A percentile compares a stretch with the other conserved stretches of the same genome.
These are phyloP conservation scores for Cordyceps cateniannulata DNA, from an alignment of 2,329 filamentous ascomycete genomes.

Conservation along the genomic window DNA sequence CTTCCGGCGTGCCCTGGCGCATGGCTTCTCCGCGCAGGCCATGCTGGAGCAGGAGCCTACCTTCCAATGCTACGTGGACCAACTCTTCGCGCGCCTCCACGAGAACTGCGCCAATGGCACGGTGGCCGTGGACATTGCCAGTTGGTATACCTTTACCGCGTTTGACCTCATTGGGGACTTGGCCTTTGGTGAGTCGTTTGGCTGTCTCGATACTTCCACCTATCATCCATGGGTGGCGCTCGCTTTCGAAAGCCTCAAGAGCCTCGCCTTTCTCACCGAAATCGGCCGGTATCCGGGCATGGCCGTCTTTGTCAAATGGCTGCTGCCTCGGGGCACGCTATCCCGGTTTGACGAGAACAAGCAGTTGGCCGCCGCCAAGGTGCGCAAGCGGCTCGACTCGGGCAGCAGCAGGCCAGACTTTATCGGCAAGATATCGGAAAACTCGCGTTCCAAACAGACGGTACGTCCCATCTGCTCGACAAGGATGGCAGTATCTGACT, in stretches of 20 bases:
- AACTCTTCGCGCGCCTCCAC: not conserved
- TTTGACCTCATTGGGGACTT: conserved; percentile 32
- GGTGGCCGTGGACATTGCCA: not conserved
- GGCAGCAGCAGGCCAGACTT: not conserved
- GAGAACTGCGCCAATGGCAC: not conserved
- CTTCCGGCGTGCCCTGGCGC: not conserved
- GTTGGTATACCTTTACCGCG: conserved; percentile 14
- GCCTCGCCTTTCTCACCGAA: not conserved
- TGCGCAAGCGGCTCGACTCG: not conserved
- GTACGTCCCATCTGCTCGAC: not conserved
- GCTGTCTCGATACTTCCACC: conserved; percentile 19
- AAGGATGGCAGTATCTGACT: not conserved
- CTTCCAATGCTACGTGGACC: not conserved
- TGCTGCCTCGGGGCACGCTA: not conserved
- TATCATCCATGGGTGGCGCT: conserved; percentile 9
- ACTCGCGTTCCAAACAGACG: not conserved
- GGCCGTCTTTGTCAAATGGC: not conserved
- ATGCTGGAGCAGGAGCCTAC: not conserved
- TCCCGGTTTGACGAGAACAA: not conserved
- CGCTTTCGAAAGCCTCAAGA: not conserved
- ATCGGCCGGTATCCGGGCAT: not conserved
- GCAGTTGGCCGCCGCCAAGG: not conserved
- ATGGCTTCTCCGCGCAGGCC: not conserved
- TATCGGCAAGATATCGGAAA: not conserved
- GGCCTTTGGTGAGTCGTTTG: conserved; percentile 35